Evolutionary conservation across 768 basidiomycete species (phyloP), one percentile per base, ranked within the genome.

Genomic region (Galerina marginata): DNA sequence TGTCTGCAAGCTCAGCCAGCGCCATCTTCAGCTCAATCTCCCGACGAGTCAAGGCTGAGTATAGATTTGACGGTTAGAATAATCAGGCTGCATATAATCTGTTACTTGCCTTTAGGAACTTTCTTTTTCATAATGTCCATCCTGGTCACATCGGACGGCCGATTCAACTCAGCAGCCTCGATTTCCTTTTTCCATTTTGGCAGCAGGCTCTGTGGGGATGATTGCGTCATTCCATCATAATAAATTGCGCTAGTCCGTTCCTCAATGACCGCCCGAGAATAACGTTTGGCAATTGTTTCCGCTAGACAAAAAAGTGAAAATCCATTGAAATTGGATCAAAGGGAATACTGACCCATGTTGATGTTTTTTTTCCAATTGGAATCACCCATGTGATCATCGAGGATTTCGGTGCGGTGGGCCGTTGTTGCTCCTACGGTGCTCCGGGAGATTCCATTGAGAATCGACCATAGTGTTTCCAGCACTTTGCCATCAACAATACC

Each of bases 331-430:
- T 4, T 26, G 26, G 47, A 26, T 20, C 3, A 47, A 9, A 25
- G 33, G 14, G 23, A 12, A 25, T 23, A 46, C 44, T 23, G 46
- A 64, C 70, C 61, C 4, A 67, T 68, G 16, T 67, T 58, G 10
- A 69, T 61, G 5, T 70, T 44, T 39, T 75, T 77, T 38, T 74
- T 74, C 66, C 69, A 75, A 47, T 77, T 76, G 0, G 64, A 72
- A 33, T 77, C 72, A 9, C 61, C 60, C 73, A 75, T 75, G 44
- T 71, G 61, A 29, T 72, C 69, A 52, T 77, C 68, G 7, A 73
- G 46, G 0, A 71, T 42, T 50, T 79, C 75, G 2, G 67, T 56
- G 0, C 66, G 9, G 15, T 75, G 72, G 0, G 69, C 64, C 3
- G 58, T 12, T 0, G 67, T 54, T 59, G 75, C 74, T 0, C 62